These are phyloP conservation scores for Penicillium expansum DNA, from an alignment of 2,329 filamentous ascomycete species.

Conservation along the genomic window DNA sequence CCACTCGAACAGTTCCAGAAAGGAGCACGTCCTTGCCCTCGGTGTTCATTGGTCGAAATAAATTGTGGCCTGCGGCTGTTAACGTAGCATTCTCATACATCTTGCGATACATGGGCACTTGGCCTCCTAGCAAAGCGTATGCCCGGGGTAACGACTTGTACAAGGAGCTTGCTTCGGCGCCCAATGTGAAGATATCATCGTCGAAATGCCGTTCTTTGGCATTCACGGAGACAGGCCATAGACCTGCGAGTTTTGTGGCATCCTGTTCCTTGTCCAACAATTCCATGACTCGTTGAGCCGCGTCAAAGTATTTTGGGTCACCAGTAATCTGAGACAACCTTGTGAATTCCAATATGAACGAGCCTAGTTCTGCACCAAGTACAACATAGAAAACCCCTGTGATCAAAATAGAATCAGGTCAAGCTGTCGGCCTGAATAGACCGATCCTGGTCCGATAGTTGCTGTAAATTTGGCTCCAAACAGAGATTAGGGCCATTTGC, in stretches of 20 bases:
- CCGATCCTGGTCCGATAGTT: no score
- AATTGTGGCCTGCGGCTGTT: constrained; percentile 44
- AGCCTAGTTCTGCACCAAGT: constrained; percentile 39
- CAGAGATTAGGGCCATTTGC: no score
- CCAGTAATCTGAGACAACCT: constrained; percentile 40
- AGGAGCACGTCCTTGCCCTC: constrained; percentile 48
- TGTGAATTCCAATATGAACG: constrained; percentile 44
- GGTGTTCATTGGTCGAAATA: constrained; percentile 52
- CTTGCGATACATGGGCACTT: constrained; percentile 47
- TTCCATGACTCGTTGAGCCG: constrained; percentile 36
- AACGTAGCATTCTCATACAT: constrained; percentile 55
- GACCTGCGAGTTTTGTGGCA: constrained; percentile 37
- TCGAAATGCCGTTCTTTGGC: constrained; percentile 24
- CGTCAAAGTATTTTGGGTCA: constrained; percentile 40
- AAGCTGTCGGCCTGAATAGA: no score
- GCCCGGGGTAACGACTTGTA: constrained; percentile 60
- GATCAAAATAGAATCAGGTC: no score
- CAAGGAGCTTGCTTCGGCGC: constrained; percentile 55
- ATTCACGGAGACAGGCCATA: constrained; percentile 41
- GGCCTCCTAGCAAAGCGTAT: constrained; percentile 42
- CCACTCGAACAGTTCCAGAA: constrained; percentile 43
- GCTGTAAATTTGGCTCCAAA: no score
- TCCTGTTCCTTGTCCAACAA: constrained; percentile 34
- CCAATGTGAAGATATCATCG: constrained; percentile 50
- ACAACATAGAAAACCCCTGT: no score